Conservation (phyloP, 2,329 filamentous ascomycete genomes). For the Trichoderma aggressivum region DNA sequence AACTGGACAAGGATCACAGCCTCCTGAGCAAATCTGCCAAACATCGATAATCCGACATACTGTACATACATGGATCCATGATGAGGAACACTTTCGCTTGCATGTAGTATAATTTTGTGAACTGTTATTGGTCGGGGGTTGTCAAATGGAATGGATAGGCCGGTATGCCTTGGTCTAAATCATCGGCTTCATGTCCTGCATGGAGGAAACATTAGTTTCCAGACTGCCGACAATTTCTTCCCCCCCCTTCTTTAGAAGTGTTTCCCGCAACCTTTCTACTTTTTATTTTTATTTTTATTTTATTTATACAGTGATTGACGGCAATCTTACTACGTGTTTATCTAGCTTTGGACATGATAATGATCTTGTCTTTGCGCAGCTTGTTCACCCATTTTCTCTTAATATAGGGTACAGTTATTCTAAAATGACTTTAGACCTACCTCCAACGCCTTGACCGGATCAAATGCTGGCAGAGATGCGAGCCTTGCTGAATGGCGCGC, state of each 20-base stretch:
- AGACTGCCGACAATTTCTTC: background rate
- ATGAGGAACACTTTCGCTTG: background rate
- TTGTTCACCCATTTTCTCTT: no score
- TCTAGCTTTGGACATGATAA: background rate
- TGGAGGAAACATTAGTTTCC: background rate
- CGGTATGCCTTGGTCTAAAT: background rate
- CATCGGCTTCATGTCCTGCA: background rate
- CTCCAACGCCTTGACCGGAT: no score
- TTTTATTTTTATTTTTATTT: no score
- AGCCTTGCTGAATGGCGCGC: no score
- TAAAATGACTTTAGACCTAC: no score
- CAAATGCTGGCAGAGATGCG: no score
- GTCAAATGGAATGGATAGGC: background rate
- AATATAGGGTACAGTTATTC: no score
- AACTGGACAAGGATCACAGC: background rate
- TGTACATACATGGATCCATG: background rate
- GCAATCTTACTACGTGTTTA: no score
- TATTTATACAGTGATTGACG: no score
- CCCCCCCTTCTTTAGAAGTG: background rate
- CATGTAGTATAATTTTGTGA: no score
- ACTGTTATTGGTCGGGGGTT: background rate
- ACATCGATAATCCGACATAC: background rate
- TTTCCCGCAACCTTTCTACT: background rate
- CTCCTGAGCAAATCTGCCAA: background rate
- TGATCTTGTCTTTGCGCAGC: background rate